phyloP scores from a whole-genome alignment of 2,329 filamentous ascomycete species.

The Ophiostoma angusticollis region DNA sequence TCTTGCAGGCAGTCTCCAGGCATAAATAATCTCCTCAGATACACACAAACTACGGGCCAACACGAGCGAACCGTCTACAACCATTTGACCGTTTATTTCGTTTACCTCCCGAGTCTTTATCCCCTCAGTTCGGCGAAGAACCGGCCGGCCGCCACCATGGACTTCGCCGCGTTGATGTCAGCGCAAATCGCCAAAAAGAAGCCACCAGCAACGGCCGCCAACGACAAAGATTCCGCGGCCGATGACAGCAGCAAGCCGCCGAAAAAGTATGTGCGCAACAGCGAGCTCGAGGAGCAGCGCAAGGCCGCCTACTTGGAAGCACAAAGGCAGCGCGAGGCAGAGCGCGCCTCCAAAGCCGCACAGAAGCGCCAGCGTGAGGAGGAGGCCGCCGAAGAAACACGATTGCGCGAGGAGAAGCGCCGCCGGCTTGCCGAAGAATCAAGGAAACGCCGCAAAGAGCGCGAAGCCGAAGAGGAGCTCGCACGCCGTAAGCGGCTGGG shows the following conservation, averaged over 20 bases:
- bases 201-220: background rate
- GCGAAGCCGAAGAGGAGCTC: slow-evolving; percentile 61
- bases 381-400: slow-evolving; percentile 59
- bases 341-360: slow-evolving; percentile 54
- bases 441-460: slow-evolving; percentile 52
- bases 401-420: slow-evolving; percentile 68
- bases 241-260: too few relatives aligned
- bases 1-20: too few relatives aligned
- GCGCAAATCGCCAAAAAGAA: slow-evolving; percentile 77
- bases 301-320: slow-evolving; percentile 69
- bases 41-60: too few relatives aligned
- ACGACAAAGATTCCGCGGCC: slow-evolving; percentile 16
- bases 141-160: too few relatives aligned
- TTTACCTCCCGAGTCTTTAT: too few relatives aligned
- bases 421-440: slow-evolving; percentile 71
- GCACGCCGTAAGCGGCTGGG: slow-evolving; percentile 64
- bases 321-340: slow-evolving; percentile 59
- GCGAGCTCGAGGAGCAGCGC: slow-evolving; percentile 74
- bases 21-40: too few relatives aligned
- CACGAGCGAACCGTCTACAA: too few relatives aligned
- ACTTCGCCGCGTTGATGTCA: too few relatives aligned
- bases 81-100: too few relatives aligned
- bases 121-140: too few relatives aligned
- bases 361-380: slow-evolving; percentile 86
- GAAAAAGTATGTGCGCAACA: slow-evolving; percentile 74